These are phyloP conservation scores for Luffa aegyptiaca DNA, from an alignment of 306 rosid species.

Conservation along the genomic window DNA sequence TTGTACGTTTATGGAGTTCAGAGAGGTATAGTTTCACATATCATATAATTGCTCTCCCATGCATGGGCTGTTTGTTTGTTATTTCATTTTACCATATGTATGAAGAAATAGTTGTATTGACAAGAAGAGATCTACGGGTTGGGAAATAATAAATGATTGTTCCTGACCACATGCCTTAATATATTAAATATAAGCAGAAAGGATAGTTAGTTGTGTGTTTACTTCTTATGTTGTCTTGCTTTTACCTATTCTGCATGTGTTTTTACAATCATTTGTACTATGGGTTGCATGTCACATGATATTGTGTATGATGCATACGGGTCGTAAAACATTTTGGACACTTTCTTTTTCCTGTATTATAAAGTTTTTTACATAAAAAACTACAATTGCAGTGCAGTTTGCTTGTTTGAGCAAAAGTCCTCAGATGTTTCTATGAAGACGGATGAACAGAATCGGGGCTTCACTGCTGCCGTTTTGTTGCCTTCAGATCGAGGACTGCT, in stretches of 20 bases:
- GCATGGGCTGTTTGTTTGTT: background rate
- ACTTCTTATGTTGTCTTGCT: background rate
- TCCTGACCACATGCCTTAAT: background rate
- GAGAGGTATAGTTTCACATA: slow-evolving; percentile 46
- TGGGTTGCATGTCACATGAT: background rate
- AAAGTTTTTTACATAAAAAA: background rate
- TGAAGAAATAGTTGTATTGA: background rate
- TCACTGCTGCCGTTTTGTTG: slow-evolving; percentile 60
- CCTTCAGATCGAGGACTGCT: slow-evolving; percentile 68
- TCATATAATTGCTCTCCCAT: background rate
- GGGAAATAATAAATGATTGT: background rate
- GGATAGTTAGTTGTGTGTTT: background rate
- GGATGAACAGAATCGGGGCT: slow-evolving; percentile 75
- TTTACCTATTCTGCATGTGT: background rate
- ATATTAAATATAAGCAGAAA: background rate
- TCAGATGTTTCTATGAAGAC: slow-evolving; percentile 53
- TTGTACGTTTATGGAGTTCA: slow-evolving; percentile 84
- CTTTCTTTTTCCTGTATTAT: background rate
- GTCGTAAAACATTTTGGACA: background rate
- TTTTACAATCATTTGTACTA: background rate
- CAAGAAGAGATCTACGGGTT: background rate
- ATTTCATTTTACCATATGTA: background rate
- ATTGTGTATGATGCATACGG: background rate
- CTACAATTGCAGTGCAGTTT: slow-evolving; percentile 60
- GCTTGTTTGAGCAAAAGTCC: slow-evolving; percentile 80